Evolutionary conservation across 2,329 filamentous ascomycete genomes (phyloP).

Genomic region (Aureobasidium sp.): DNA sequence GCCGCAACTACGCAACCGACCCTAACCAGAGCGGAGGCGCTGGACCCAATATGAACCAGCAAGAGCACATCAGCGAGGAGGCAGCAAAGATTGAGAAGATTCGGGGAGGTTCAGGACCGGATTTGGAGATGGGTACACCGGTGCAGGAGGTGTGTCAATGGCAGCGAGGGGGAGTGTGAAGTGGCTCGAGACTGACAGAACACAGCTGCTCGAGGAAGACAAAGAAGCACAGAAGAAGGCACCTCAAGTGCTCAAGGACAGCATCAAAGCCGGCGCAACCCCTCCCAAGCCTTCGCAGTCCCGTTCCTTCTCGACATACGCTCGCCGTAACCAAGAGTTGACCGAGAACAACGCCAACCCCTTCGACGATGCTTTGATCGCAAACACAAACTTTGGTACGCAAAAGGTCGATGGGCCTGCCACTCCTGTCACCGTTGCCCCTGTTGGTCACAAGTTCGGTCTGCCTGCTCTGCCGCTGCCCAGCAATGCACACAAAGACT

Average conservation of each 20-base stretch:
- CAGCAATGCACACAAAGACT: conserved; percentile 56
- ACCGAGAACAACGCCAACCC: background rate
- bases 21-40: conserved; percentile 15
- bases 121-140: conserved; percentile 57
- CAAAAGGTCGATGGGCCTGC: background rate
- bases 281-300: conserved; percentile 28
- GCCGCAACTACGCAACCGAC: conserved; percentile 6
- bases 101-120: conserved; percentile 49
- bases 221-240: conserved; percentile 53
- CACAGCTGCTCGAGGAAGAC: conserved; percentile 55
- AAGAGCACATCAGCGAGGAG: conserved; percentile 58
- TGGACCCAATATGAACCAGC: conserved; percentile 43
- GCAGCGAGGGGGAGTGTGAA: background rate
- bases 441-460: conserved; percentile 61
- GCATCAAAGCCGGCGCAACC: conserved; percentile 36
- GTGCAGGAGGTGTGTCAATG: conserved; percentile 50
- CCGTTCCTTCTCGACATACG: conserved; percentile 50
- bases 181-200: background rate
- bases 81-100: conserved; percentile 52
- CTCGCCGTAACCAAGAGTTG: conserved; percentile 28
- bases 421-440: background rate
- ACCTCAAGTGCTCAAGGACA: conserved; percentile 58
- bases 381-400: background rate
- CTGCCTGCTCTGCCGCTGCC: conserved; percentile 61
- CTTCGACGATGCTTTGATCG: conserved; percentile 3